These are phyloP conservation scores for Prunus mongolica DNA, from an alignment of 306 rosid genomes.

Conservation along the genomic window DNA sequence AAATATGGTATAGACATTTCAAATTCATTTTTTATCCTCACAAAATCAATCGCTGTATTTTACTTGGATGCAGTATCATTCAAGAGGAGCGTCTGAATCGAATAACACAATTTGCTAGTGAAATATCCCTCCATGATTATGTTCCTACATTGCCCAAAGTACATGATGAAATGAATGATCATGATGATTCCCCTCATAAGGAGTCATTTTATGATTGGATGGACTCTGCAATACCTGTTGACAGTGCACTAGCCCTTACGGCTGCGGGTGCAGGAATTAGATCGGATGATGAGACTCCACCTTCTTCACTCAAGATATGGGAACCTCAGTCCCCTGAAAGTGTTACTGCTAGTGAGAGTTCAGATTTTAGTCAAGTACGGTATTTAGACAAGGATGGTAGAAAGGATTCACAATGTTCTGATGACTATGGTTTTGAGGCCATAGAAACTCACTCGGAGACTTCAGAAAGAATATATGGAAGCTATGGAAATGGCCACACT, in stretches of 20 bases:
- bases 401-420: slow-evolving; percentile 40
- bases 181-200: slow-evolving; percentile 40
- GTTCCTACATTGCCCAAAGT: slow-evolving; percentile 40
- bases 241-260: slow-evolving; percentile 55
- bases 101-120: slow-evolving; percentile 69
- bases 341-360: slow-evolving; percentile 54
- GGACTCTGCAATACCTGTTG: slow-evolving; percentile 78
- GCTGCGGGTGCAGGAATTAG: slow-evolving; percentile 86
- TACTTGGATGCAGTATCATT: slow-evolving; percentile 75
- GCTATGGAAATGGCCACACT: slow-evolving; percentile 40
- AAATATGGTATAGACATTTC: not conserved
- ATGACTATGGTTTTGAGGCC: slow-evolving; percentile 44
- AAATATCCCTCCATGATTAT: slow-evolving; percentile 47
- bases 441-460: slow-evolving; percentile 35
- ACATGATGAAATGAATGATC: slow-evolving; percentile 43
- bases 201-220: slow-evolving; percentile 59
- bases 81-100: slow-evolving; percentile 95
- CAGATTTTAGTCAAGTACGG: slow-evolving; percentile 55
- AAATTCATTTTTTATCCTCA: not conserved
- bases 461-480: slow-evolving; percentile 47
- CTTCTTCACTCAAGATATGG: slow-evolving; percentile 45
- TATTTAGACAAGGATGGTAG: slow-evolving; percentile 51
- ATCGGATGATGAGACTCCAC: slow-evolving; percentile 51
- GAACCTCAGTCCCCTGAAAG: slow-evolving; percentile 70
- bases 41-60: slow-evolving; percentile 22